A percentile compares a stretch with the other conserved stretches of the same genome.
phyloP scores from a whole-genome alignment of 306 rosid genomes.

The Prosopis cineraria region DNA sequence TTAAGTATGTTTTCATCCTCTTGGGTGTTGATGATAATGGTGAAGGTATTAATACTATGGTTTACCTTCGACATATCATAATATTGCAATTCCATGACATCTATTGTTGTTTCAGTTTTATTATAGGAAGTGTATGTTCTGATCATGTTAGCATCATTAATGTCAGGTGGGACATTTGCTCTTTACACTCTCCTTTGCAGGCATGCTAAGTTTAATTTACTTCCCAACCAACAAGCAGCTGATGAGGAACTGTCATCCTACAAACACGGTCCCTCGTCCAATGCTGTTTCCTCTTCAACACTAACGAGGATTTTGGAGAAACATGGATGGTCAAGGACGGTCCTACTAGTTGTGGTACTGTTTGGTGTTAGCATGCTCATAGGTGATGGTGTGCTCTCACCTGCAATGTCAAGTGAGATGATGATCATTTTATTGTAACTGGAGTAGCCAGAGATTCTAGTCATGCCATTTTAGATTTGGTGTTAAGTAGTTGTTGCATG shows the following conservation, averaged over 20 bases:
- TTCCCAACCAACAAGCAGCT: no score
- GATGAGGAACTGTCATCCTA: constrained; percentile 79
- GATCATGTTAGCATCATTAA: constrained; percentile 27
- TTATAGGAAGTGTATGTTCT: constrained; percentile 19
- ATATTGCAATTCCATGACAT: background rate
- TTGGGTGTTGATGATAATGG: constrained; percentile 79
- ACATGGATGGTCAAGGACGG: constrained; percentile 60
- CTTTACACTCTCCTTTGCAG: constrained; percentile 81
- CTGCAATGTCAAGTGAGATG: constrained; percentile 71
- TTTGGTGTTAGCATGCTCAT: constrained; percentile 84
- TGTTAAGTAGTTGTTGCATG: background rate
- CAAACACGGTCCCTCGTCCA: constrained; percentile 67
- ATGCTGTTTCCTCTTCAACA: constrained; percentile 43
- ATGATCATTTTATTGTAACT: constrained; percentile 12
- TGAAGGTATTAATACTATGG: constrained; percentile 55
- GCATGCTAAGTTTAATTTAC: constrained; percentile 78
- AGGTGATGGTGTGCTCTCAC: constrained; percentile 87
- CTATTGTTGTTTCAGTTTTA: constrained; percentile 17
- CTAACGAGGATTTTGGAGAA: constrained; percentile 73
- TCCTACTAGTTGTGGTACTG: constrained; percentile 64
- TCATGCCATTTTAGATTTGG: constrained; percentile 14
- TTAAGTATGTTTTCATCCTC: constrained; percentile 68
- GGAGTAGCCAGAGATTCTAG: background rate
- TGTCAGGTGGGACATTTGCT: constrained; percentile 78
- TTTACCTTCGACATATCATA: background rate